A percentile compares a stretch with the other conserved stretches of the same genome.
Evolutionary conservation across 2,329 filamentous ascomycete genomes (phyloP).

Genomic region (Colletotrichum tropicicola): DNA sequence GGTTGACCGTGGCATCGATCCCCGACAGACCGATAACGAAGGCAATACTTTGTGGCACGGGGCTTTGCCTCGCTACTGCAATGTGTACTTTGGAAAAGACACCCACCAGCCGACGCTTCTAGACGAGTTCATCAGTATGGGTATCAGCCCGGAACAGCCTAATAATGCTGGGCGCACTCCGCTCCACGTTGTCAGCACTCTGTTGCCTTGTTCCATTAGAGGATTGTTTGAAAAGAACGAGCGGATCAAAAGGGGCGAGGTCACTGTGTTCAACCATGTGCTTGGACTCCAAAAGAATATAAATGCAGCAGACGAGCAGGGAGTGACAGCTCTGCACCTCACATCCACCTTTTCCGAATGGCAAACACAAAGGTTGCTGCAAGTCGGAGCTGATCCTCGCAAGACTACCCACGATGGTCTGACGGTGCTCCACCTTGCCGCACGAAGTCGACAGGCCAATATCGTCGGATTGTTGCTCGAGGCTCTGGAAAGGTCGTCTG

Average conservation of each 20-base stretch:
- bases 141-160: background rate
- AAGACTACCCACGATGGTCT: conserved; percentile 42
- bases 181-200: background rate
- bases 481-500: background rate
- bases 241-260: background rate
- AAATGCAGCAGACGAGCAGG: background rate
- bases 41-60: conserved; percentile 14
- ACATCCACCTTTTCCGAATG: conserved; percentile 34
- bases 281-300: background rate
- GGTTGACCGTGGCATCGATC: background rate
- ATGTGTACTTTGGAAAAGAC: background rate
- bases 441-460: conserved; percentile 43
- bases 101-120: background rate
- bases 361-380: conserved; percentile 41
- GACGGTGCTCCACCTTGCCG: conserved; percentile 51
- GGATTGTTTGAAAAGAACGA: background rate
- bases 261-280: background rate
- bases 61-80: background rate
- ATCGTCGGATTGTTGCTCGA: conserved; percentile 41
- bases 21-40: background rate
- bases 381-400: conserved; percentile 45
- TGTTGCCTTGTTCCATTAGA: background rate
- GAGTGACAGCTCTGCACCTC: conserved; percentile 37
- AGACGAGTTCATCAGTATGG: background rate
- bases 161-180: background rate